These are phyloP conservation scores for Trichoderma virens DNA, from an alignment of 495 filamentous ascomycete species.

Conservation along the genomic window DNA sequence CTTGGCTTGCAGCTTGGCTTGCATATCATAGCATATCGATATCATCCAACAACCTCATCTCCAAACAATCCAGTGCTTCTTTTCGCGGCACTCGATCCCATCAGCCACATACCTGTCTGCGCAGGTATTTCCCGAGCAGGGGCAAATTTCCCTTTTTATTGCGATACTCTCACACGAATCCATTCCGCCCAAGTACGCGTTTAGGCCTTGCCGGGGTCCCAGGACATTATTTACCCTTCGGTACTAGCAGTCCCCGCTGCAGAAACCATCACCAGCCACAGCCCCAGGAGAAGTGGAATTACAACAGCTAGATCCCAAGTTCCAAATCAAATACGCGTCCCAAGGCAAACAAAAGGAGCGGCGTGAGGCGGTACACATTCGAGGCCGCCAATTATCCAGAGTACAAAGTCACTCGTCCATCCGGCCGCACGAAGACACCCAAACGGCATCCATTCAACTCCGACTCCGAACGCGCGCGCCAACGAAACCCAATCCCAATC, in stretches of 20 bases:
- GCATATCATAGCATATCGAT: not conserved
- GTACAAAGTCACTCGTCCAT: not conserved
- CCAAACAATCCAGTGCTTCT: not conserved
- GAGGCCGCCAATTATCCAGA: not conserved
- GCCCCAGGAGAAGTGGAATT: not conserved
- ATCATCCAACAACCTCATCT: not conserved
- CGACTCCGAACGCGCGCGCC: conserved; percentile 4
- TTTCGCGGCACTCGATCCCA: not conserved
- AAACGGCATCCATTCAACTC: not conserved
- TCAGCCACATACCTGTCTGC: too few relatives aligned
- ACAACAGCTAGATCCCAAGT: not conserved
- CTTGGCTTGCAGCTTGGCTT: not conserved
- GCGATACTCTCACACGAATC: too few relatives aligned
- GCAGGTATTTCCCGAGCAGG: too few relatives aligned
- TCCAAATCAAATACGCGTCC: not conserved
- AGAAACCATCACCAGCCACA: not conserved
- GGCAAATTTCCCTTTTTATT: too few relatives aligned
- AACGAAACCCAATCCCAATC: not conserved
- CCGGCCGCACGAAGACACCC: not conserved
- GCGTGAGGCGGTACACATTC: not conserved
- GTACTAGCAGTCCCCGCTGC: not conserved
- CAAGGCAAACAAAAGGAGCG: not conserved
- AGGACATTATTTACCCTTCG: not conserved
- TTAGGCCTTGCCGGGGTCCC: too few relatives aligned
- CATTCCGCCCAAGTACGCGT: not conserved